Conservation (phyloP, 2,329 filamentous ascomycete genomes). For the Alternaria brassicae region DNA sequence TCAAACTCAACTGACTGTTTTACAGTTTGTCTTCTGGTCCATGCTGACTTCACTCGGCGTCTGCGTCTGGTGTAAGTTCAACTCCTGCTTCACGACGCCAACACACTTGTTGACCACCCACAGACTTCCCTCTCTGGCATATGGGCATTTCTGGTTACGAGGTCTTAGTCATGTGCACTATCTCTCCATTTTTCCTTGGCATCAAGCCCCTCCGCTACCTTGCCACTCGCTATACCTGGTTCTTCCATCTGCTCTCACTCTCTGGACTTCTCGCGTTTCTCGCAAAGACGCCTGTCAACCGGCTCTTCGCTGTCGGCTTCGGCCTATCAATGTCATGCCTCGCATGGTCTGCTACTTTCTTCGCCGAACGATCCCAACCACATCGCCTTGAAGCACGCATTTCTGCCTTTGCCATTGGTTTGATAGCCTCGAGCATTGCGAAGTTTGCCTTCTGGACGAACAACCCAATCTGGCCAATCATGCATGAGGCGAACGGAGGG, state of each 20-base stretch:
- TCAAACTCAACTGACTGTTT: conserved; percentile 10
- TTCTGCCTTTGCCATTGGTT: conserved; percentile 78
- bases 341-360: conserved; percentile 83
- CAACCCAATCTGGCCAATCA: conserved; percentile 95
- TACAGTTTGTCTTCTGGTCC: conserved; percentile 94
- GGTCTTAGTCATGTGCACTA: conserved; percentile 81
- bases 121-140: conserved; percentile 95
- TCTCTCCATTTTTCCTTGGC: conserved; percentile 80
- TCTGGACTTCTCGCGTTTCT: conserved; percentile 81
- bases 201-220: conserved; percentile 73
- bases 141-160: conserved; percentile 99
- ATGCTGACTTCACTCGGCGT: conserved; percentile 88
- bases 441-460: conserved; percentile 96
- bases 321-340: conserved; percentile 81
- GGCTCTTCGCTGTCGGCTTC: conserved; percentile 82
- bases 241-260: conserved; percentile 79
- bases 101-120: conserved; percentile 20
- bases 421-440: conserved; percentile 83
- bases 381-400: conserved; percentile 81
- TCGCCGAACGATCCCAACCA: conserved; percentile 76
- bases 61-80: conserved; percentile 85
- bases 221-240: conserved; percentile 71
- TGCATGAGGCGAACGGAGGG: conserved; percentile 88
- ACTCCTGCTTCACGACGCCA: background rate
- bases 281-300: conserved; percentile 72